Percentiles rank a stretch among this genome's conserved stretches.
Conservation (phyloP, 106 monocot species). For the Acorus calamus region DNA sequence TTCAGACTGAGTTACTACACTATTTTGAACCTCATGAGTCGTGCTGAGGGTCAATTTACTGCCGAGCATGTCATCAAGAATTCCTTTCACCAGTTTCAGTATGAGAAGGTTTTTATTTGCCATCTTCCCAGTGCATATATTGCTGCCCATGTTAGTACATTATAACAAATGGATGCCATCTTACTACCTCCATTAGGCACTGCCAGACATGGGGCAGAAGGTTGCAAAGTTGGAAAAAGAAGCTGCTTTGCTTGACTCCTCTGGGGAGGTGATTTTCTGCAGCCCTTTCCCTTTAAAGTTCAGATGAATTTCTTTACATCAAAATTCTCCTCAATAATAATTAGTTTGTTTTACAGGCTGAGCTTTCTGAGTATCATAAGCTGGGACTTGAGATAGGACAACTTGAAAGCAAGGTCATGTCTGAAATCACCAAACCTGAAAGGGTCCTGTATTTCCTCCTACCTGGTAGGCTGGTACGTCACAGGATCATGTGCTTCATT, state of each 20-base stretch:
- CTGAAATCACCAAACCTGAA: slow-evolving; percentile 93
- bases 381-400: slow-evolving; percentile 67
- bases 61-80: slow-evolving; percentile 98
- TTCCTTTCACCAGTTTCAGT: slow-evolving; percentile 99
- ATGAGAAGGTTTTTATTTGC: slow-evolving; percentile 63
- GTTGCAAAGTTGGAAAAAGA: slow-evolving; percentile 75
- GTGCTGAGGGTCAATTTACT: slow-evolving; percentile 96
- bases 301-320: background rate
- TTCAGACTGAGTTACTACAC: slow-evolving; percentile 96
- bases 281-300: background rate
- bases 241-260: slow-evolving; percentile 80
- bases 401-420: slow-evolving; percentile 85
- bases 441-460: slow-evolving; percentile 67
- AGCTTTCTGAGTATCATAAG: slow-evolving; percentile 84
- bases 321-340: background rate
- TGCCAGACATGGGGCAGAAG: slow-evolving; percentile 62
- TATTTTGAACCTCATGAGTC: slow-evolving; percentile 93
- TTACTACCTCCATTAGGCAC: slow-evolving; percentile 33
- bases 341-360: slow-evolving; percentile 30
- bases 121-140: too few relatives aligned
- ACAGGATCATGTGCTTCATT: background rate
- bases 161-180: too few relatives aligned
- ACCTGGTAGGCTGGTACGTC: slow-evolving; percentile 83
- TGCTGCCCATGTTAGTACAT: too few relatives aligned
- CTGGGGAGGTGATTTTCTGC: slow-evolving; percentile 58